These are phyloP conservation scores for Trametes pubescens DNA, from an alignment of 1,284 basidiomycete genomes.

Conservation along the genomic window DNA sequence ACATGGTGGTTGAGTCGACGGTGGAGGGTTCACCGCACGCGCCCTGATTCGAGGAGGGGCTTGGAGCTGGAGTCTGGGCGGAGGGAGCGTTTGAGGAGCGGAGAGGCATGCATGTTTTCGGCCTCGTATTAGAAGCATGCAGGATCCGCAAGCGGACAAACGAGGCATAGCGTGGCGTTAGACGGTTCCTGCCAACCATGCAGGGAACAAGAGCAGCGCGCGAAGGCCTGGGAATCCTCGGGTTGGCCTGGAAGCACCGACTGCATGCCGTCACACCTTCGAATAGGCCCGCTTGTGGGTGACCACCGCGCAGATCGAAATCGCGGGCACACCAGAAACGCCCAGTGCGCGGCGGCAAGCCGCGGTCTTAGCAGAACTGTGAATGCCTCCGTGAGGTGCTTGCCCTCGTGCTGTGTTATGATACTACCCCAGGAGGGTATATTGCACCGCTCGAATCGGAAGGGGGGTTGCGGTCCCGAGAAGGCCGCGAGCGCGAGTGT, in stretches of 20 bases:
- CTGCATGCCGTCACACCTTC: slow-evolving; percentile 16
- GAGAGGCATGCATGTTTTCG: slow-evolving; percentile 8
- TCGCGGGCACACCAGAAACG: slow-evolving; percentile 4
- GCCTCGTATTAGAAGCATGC: slow-evolving; percentile 25
- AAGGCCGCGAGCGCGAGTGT: slow-evolving; percentile 14
- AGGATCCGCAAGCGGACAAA: slow-evolving; percentile 21
- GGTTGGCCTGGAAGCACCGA: slow-evolving; percentile 18
- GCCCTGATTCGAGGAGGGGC: slow-evolving; percentile 5
- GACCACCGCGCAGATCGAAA: slow-evolving; percentile 18
- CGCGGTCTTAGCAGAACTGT: slow-evolving; percentile 19
- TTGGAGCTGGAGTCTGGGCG: slow-evolving; percentile 4
- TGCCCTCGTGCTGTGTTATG: slow-evolving; percentile 8
- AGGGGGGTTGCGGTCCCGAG: slow-evolving; percentile 20
- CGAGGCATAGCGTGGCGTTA: slow-evolving; percentile 15
- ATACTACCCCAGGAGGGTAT: slow-evolving; percentile 21
- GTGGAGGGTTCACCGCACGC: slow-evolving; percentile 15
- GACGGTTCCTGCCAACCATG: slow-evolving; percentile 28
- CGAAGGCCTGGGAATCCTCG: slow-evolving; percentile 11
- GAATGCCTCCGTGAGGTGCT: slow-evolving; percentile 27
- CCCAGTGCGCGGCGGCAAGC: slow-evolving; percentile 6
- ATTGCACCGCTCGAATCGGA: slow-evolving; percentile 21
- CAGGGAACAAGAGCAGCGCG: slow-evolving; percentile 24
- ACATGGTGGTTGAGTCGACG: slow-evolving; percentile 15
- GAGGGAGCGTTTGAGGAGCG: slow-evolving; percentile 20
- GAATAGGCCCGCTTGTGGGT: slow-evolving; percentile 19